phyloP scores from a whole-genome alignment of 2,329 filamentous ascomycete genomes.

The Niveomyces coronatus region DNA sequence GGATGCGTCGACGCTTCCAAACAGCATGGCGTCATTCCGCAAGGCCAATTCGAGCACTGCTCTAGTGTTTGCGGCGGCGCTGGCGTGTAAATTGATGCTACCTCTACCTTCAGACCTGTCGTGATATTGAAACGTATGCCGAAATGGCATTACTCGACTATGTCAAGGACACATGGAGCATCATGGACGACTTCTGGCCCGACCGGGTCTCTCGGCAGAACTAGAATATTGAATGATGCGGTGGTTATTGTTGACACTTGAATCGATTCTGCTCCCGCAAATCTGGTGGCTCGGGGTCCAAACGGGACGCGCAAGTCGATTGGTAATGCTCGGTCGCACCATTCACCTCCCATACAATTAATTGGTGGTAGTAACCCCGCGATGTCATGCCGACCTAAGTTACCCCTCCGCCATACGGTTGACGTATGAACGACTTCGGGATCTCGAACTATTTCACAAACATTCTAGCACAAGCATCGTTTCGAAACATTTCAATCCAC shows the following conservation, averaged over 20 bases:
- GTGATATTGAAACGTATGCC: conserved; percentile 20
- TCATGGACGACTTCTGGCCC: conserved; percentile 37
- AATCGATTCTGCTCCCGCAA: background rate
- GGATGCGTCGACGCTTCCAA: conserved; percentile 37
- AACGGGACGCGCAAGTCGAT: no score
- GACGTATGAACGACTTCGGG: conserved; percentile 1
- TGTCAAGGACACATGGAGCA: conserved; percentile 35
- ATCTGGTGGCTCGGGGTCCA: no score
- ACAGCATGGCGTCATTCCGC: conserved; percentile 33
- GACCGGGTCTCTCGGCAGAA: conserved; percentile 36
- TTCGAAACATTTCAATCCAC: conserved; percentile 5
- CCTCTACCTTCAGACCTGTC: conserved; percentile 20
- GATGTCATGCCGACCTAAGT: no score
- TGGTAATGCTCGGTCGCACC: no score
- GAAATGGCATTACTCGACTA: conserved; percentile 24
- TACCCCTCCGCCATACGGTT: background rate
- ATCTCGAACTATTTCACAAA: no score
- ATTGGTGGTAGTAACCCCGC: conserved; percentile 8
- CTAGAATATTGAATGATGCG: conserved; percentile 22
- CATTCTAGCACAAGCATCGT: no score
- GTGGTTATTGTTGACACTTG: background rate
- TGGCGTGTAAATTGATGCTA: conserved; percentile 32
- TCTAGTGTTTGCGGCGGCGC: conserved; percentile 33
- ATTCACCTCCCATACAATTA: no score
- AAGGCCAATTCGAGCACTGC: conserved; percentile 30